phyloP scores from a whole-genome alignment of 441 rosid species.

The Corymbia citriodora region DNA sequence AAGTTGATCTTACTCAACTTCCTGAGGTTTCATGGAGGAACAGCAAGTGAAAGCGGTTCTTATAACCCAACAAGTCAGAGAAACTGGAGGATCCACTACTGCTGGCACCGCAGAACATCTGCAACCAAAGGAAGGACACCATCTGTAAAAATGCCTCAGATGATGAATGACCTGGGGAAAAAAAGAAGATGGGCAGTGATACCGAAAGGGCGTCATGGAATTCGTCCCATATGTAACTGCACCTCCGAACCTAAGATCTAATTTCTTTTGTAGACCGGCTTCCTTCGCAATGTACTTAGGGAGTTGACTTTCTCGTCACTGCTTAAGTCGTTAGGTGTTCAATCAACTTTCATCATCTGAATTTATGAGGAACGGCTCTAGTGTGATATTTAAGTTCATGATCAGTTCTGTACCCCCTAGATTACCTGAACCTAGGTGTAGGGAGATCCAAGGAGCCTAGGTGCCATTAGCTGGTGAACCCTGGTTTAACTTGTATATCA shows the following conservation, averaged over 20 bases:
- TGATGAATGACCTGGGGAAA: neutral
- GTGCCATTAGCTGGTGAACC: accelerated
- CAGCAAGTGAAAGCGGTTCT: neutral
- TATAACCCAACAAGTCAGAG: neutral
- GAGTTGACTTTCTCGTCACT: neutral
- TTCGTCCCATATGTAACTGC: neutral
- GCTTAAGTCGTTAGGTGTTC: neutral
- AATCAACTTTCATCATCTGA: too few relatives aligned
- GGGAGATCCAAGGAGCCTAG: neutral
- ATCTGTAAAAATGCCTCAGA: neutral
- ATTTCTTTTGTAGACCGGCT: too few relatives aligned
- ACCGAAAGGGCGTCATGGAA: neutral
- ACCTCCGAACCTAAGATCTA: neutral
- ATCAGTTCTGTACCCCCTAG: neutral
- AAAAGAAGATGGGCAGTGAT: neutral
- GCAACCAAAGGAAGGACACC: neutral
- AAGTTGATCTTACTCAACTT: neutral
- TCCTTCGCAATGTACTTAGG: neutral
- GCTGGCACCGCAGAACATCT: neutral
- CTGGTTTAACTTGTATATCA: neutral
- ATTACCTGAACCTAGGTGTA: accelerated
- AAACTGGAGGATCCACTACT: neutral
- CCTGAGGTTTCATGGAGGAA: neutral
- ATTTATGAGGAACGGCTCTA: accelerated
- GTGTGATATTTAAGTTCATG: neutral